phyloP scores from a whole-genome alignment of 352 stramenopile genomes.

The Phytophthora melonis region DNA sequence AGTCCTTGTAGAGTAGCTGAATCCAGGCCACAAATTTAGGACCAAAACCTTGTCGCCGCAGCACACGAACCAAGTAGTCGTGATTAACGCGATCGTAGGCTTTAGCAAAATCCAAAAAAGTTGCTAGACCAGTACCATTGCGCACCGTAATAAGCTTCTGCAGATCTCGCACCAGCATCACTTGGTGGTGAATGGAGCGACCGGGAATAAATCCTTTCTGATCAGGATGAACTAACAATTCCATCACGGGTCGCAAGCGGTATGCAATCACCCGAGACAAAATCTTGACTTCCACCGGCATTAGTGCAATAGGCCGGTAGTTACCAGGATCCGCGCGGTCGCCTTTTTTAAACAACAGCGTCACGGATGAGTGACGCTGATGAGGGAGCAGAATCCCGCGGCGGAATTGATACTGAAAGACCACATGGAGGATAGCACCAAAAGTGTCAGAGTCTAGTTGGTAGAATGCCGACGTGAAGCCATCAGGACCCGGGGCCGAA shows the following conservation, averaged over 20 bases:
- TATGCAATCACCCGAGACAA: constrained; percentile 1
- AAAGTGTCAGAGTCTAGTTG: not conserved
- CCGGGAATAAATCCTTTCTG: constrained; percentile 14
- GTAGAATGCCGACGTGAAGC: constrained; percentile 5
- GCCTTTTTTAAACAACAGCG: constrained; percentile 18
- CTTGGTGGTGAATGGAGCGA: not conserved
- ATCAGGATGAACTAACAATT: constrained; percentile 2
- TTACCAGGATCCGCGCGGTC: not conserved
- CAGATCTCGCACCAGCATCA: not conserved
- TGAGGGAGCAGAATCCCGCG: not conserved
- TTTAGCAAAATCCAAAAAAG: too few species aligned
- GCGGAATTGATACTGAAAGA: constrained; percentile 9
- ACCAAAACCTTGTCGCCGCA: too few species aligned
- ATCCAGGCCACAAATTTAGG: too few species aligned
- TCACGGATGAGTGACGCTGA: constrained; percentile 7
- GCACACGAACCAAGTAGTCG: too few species aligned
- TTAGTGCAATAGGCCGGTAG: constrained; percentile 10
- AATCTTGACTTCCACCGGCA: constrained; percentile 20
- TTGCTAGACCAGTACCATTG: too few species aligned
- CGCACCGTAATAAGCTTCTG: not conserved
- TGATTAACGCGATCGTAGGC: too few species aligned
- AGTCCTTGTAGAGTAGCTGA: too few species aligned
- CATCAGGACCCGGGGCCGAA: constrained; percentile 10
- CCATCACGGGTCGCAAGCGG: not conserved
- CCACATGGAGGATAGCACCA: not conserved